These are phyloP conservation scores for Candida silvatica DNA, from an alignment of 805 yeast species.

Conservation along the genomic window DNA sequence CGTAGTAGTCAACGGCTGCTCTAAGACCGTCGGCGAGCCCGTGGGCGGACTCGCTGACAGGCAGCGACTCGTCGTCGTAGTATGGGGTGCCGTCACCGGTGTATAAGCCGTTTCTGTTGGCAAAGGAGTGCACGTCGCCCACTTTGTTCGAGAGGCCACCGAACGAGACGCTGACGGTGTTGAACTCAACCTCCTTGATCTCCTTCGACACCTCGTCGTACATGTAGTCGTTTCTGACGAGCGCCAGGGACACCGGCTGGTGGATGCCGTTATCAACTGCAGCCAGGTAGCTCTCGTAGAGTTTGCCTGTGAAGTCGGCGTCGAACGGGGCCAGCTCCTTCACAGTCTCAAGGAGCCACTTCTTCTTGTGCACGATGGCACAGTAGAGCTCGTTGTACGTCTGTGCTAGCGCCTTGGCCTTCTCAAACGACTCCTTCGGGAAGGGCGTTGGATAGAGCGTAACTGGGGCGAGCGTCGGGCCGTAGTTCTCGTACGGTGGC, in stretches of 20 bases:
- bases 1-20: constrained; percentile 54
- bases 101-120: constrained; percentile 55
- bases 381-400: constrained; percentile 70
- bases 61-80: constrained; percentile 36
- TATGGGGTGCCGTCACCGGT: constrained; percentile 31
- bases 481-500: constrained; percentile 32
- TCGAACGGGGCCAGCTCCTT: constrained; percentile 50
- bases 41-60: constrained; percentile 57
- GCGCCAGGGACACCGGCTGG: constrained; percentile 69
- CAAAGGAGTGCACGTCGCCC: constrained; percentile 61
- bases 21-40: constrained; percentile 64
- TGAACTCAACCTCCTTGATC: constrained; percentile 93
- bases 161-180: constrained; percentile 92
- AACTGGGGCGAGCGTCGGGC: constrained; percentile 69
- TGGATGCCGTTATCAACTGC: constrained; percentile 40
- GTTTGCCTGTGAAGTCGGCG: constrained; percentile 71
- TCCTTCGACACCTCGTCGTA: constrained; percentile 38
- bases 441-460: constrained; percentile 90
- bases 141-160: constrained; percentile 84
- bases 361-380: constrained; percentile 44
- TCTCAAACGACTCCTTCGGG: constrained; percentile 55
- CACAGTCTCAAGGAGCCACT: constrained; percentile 57
- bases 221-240: constrained; percentile 89
- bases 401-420: constrained; percentile 59
- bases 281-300: constrained; percentile 50